Conservation (phyloP, 1,284 basidiomycete genomes). For the Ceratobasidium sp. region DNA sequence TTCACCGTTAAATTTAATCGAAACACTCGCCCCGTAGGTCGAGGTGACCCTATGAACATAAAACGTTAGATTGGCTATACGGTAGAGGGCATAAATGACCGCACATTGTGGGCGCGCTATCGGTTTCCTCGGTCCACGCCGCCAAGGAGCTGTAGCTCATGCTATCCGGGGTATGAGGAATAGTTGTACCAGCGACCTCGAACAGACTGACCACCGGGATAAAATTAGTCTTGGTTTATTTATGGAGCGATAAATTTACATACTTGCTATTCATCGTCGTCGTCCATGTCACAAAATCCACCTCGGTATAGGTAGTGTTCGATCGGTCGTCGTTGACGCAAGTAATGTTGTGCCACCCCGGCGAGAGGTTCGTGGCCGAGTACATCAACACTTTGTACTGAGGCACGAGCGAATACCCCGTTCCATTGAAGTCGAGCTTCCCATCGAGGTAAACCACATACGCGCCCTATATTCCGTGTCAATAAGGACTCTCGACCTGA, state of each 20-base stretch:
- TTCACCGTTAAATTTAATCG: constrained; percentile 14
- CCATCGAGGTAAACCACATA: constrained; percentile 22
- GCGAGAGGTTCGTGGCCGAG: background rate
- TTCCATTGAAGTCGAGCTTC: background rate
- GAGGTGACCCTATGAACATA: constrained; percentile 12
- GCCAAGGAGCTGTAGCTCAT: constrained; percentile 23
- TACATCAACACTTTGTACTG: constrained; percentile 14
- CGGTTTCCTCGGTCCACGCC: constrained; percentile 18
- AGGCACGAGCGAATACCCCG: constrained; percentile 16
- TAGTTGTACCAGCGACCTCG: constrained; percentile 4
- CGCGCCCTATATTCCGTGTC: constrained; percentile 17
- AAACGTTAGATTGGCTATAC: background rate
- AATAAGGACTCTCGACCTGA: too few relatives aligned
- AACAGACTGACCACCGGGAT: too few relatives aligned
- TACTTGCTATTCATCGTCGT: constrained; percentile 23
- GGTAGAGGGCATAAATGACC: constrained; percentile 11
- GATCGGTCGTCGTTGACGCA: constrained; percentile 9
- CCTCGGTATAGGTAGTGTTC: constrained; percentile 22
- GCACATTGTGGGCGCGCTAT: constrained; percentile 21
- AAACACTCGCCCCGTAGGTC: constrained; percentile 27
- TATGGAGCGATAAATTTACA: background rate
- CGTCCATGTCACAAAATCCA: constrained; percentile 29
- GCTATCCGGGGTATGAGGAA: background rate
- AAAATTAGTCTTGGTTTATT: too few relatives aligned
- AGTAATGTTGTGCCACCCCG: constrained; percentile 23